These are phyloP conservation scores for Babesia gibsoni DNA, from an alignment of 169 alveolate genomes.

Conservation along the genomic window DNA sequence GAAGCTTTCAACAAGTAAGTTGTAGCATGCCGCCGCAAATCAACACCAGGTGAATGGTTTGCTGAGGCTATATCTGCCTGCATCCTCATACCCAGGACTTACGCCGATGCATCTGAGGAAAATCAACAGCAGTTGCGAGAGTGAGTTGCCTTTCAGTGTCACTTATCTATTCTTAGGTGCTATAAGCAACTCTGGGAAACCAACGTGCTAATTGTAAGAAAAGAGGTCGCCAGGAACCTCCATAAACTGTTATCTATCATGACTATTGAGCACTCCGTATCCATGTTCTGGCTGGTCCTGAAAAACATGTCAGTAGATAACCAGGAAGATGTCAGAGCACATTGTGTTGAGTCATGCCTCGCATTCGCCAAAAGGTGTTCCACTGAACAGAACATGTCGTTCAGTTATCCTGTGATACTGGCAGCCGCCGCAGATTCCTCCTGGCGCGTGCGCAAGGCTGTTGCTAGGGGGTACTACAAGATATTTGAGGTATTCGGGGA, in stretches of 20 bases:
- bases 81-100: conserved; percentile 38
- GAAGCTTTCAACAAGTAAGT: conserved; percentile 39
- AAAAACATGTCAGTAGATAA: conserved; percentile 62
- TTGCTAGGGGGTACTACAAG: conserved; percentile 24
- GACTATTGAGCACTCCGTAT: conserved; percentile 56
- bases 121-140: conserved; percentile 40
- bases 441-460: conserved; percentile 56
- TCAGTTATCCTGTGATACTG: conserved; percentile 44
- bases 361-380: conserved; percentile 60
- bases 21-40: background rate
- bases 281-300: conserved; percentile 68
- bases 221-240: conserved; percentile 57
- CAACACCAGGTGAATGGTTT: conserved; percentile 58
- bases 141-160: background rate
- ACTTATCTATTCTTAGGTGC: background rate
- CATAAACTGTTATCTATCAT: conserved; percentile 29
- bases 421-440: conserved; percentile 60
- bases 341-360: conserved; percentile 54
- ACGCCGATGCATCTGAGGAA: conserved; percentile 51
- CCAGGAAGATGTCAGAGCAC: conserved; percentile 52
- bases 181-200: conserved; percentile 60
- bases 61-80: conserved; percentile 61
- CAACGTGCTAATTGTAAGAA: conserved; percentile 32
- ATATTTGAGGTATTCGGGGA: conserved; percentile 50
- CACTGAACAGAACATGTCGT: conserved; percentile 48